phyloP scores from a whole-genome alignment of 352 stramenopile species.

The Pythium myriotylum region DNA sequence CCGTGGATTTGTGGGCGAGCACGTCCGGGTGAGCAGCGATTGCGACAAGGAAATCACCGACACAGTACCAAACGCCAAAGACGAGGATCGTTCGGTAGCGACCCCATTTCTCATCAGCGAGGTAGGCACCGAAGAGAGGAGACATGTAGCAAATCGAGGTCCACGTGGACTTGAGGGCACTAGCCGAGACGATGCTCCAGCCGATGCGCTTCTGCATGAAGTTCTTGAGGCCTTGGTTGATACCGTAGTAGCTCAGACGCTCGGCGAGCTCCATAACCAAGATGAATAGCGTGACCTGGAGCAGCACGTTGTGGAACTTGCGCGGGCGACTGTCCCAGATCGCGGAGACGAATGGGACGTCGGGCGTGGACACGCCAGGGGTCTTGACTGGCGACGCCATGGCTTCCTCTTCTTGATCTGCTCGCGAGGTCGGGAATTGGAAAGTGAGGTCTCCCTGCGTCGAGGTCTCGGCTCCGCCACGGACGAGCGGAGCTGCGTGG shows the following conservation, averaged over 20 bases:
- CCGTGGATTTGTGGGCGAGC: conserved; percentile 37
- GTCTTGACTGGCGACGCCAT: conserved; percentile 25
- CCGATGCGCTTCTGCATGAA: conserved; percentile 60
- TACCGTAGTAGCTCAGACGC: conserved; percentile 81
- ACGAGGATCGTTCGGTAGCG: conserved; percentile 61
- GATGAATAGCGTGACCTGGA: conserved; percentile 69
- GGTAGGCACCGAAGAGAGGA: conserved; percentile 56
- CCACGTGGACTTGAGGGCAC: conserved; percentile 66
- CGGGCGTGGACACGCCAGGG: conserved; percentile 15
- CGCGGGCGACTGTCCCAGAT: conserved; percentile 52
- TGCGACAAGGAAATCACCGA: conserved; percentile 64
- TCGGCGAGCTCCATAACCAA: conserved; percentile 63
- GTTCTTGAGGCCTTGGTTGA: conserved; percentile 88
- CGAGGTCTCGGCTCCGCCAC: not conserved
- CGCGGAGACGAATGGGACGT: conserved; percentile 19
- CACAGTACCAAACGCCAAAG: conserved; percentile 64
- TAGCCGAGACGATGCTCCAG: conserved; percentile 60
- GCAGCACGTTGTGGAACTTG: conserved; percentile 58
- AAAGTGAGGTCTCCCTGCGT: conserved; percentile 4
- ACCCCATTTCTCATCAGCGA: conserved; percentile 64
- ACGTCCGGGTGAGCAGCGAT: conserved; percentile 56
- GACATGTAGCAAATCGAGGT: conserved; percentile 66
- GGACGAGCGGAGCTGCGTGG: not conserved
- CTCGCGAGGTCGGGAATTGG: not conserved
- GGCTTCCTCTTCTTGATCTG: conserved; percentile 1